Percentiles rank a stretch among this genome's conserved stretches.
Evolutionary conservation across 768 basidiomycete genomes (phyloP).

Genomic region (Artomyces pyxidatus): DNA sequence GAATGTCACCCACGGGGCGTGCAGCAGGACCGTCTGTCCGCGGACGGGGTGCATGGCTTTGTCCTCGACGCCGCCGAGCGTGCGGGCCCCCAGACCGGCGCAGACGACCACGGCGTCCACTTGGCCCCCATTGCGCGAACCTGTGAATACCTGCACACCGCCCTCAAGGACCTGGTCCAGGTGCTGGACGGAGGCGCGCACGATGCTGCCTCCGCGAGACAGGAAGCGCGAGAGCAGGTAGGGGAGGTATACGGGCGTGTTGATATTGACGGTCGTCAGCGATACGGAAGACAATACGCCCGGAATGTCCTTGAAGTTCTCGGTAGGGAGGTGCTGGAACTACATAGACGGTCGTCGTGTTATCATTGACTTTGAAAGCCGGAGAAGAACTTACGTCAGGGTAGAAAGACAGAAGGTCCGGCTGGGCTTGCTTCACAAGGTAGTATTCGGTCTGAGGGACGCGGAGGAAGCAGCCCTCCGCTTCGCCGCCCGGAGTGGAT

Average conservation of each 20-base stretch:
- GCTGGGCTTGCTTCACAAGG: constrained; percentile 29
- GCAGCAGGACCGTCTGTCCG: constrained; percentile 37
- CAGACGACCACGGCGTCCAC: constrained; percentile 60
- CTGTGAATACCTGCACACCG: constrained; percentile 25
- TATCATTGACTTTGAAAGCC: too few relatives aligned
- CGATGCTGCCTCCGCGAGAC: constrained; percentile 48
- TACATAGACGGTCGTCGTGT: constrained; percentile 18
- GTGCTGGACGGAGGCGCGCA: constrained; percentile 58
- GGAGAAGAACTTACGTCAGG: constrained; percentile 24
- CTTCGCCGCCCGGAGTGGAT: constrained; percentile 47
- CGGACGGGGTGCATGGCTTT: constrained; percentile 37
- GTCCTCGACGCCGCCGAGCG: constrained; percentile 45
- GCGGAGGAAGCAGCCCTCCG: constrained; percentile 58
- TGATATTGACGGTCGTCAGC: constrained; percentile 64
- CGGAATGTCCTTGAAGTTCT: constrained; percentile 29
- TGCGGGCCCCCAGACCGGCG: constrained; percentile 52
- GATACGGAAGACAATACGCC: constrained; percentile 40
- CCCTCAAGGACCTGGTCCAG: constrained; percentile 64
- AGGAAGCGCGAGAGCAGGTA: constrained; percentile 58
- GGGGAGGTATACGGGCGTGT: constrained; percentile 52
- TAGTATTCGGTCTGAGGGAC: constrained; percentile 57
- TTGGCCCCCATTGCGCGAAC: constrained; percentile 2
- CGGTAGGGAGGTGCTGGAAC: constrained; percentile 31
- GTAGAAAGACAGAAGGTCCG: constrained; percentile 27
- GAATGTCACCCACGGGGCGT: constrained; percentile 44